phyloP scores from a whole-genome alignment of 495 filamentous ascomycete species.

The Neurospora sp. region DNA sequence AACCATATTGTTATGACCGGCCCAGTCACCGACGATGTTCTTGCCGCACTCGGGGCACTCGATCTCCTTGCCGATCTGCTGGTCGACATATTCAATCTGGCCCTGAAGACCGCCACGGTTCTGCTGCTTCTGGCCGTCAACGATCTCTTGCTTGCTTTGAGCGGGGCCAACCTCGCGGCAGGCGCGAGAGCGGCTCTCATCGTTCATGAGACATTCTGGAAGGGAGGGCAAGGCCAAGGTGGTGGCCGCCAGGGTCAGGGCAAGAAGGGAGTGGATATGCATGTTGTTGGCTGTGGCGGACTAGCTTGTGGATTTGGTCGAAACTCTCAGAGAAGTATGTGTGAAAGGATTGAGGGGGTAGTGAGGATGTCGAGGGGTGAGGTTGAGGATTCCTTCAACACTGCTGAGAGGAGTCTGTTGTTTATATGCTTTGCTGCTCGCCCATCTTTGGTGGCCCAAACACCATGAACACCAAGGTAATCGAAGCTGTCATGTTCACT shows the following conservation, averaged over 20 bases:
- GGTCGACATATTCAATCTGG: not conserved
- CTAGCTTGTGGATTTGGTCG: not conserved
- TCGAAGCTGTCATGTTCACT: not conserved
- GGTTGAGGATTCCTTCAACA: not conserved
- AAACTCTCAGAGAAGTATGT: not conserved
- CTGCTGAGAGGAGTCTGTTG: not conserved
- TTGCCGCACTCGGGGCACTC: not conserved
- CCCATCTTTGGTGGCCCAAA: not conserved
- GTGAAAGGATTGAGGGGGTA: not conserved
- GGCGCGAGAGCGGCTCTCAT: not conserved
- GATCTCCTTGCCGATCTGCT: not conserved
- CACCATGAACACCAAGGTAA: not conserved
- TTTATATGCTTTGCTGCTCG: not conserved
- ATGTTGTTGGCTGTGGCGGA: constrained; percentile 5
- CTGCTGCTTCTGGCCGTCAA: not conserved
- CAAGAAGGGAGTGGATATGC: constrained; percentile 11
- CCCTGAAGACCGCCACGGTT: not conserved
- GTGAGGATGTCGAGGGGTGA: not conserved
- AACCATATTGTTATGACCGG: not conserved
- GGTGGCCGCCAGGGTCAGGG: constrained; percentile 12
- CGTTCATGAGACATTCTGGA: not conserved
- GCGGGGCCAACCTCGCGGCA: not conserved
- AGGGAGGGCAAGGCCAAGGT: constrained; percentile 9
- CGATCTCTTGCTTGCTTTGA: not conserved
- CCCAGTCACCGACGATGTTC: not conserved